These are phyloP conservation scores for Ambispora gerdemannii DNA, from an alignment of 192 early-diverging fungal species.

Conservation along the genomic window DNA sequence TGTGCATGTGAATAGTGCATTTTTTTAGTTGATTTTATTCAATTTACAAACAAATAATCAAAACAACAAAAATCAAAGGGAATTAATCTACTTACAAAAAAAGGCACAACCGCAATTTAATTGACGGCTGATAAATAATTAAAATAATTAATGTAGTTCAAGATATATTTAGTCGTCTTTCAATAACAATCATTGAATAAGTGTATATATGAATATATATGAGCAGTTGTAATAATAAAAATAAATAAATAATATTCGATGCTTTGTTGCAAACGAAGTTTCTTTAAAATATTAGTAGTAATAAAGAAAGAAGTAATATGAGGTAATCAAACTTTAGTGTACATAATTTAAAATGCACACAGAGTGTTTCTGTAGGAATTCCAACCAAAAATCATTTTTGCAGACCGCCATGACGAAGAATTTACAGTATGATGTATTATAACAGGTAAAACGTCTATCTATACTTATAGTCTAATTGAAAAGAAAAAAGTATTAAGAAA, in stretches of 20 bases:
- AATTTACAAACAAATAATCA: no score
- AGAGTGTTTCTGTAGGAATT: not conserved
- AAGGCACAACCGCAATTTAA: not conserved
- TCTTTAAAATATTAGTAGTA: not conserved
- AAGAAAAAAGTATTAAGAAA: not conserved
- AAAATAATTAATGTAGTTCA: not conserved
- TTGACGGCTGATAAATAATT: not conserved
- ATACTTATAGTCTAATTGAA: not conserved
- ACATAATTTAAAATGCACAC: not conserved
- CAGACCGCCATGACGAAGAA: slow-evolving; percentile 13
- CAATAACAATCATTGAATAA: not conserved
- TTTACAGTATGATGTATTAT: not conserved
- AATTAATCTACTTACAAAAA: not conserved
- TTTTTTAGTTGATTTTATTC: no score
- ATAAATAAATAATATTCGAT: not conserved
- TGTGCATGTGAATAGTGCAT: no score
- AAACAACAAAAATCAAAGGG: not conserved
- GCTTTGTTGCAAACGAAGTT: not conserved
- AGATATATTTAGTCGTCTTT: not conserved
- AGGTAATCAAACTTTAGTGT: not conserved
- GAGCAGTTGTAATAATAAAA: no score
- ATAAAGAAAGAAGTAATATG: not conserved
- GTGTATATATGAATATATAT: not conserved
- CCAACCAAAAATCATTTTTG: slow-evolving; percentile 6
- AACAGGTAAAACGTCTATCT: not conserved